These are phyloP conservation scores for Coemansia sp. DNA, from an alignment of 192 early-diverging fungal species.

Conservation along the genomic window DNA sequence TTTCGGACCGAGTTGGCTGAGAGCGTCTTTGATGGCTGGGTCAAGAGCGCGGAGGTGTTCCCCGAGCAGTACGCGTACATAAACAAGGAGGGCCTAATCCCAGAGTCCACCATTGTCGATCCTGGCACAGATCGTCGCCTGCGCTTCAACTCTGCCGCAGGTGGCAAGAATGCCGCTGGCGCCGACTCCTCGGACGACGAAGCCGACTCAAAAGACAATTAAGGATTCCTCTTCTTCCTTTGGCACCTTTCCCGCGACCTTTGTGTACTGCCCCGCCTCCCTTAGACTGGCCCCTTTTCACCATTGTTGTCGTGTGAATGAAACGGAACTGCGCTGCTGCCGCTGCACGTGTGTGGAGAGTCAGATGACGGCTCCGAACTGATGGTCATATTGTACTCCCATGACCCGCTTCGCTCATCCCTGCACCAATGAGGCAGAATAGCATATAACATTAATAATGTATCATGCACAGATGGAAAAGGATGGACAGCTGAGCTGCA, in stretches of 20 bases:
- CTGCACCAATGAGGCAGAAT: no score
- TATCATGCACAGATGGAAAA: no score
- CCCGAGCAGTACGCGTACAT: constrained; percentile 48
- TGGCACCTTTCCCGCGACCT: no score
- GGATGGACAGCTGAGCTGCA: no score
- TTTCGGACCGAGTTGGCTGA: constrained; percentile 69
- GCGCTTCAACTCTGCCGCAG: background rate
- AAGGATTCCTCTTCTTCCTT: background rate
- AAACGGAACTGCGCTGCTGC: no score
- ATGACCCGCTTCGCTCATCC: no score
- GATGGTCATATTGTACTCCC: no score
- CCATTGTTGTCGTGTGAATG: no score
- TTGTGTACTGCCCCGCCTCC: background rate
- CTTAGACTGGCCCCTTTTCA: no score
- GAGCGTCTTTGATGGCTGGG: constrained; percentile 53
- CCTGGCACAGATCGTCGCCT: constrained; percentile 14
- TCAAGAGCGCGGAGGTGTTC: constrained; percentile 37
- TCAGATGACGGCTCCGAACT: background rate
- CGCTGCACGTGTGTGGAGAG: background rate
- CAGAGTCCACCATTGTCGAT: constrained; percentile 41
- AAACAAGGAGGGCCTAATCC: constrained; percentile 44
- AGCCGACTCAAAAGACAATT: constrained; percentile 24
- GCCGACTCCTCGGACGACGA: constrained; percentile 36
- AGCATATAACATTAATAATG: no score
- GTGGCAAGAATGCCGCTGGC: background rate